Conservation (phyloP, 495 filamentous ascomycete genomes). For the Xylaria cubensis region DNA sequence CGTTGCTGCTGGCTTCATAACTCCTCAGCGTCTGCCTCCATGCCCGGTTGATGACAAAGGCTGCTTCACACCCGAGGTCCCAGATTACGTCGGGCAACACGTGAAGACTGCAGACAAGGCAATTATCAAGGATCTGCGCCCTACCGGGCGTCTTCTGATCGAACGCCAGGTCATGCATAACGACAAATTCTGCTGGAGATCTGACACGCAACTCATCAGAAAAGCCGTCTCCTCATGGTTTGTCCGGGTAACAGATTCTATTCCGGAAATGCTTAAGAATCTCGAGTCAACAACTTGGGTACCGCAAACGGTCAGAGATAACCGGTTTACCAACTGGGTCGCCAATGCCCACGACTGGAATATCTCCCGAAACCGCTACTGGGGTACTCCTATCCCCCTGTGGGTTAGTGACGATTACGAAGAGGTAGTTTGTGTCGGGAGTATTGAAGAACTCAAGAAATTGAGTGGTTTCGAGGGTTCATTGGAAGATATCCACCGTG, state of each 20-base stretch:
- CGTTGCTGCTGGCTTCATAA: slow-evolving; percentile 76
- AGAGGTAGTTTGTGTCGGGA: too few species aligned
- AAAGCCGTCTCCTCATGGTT: slow-evolving; percentile 71
- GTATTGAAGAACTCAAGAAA: too few species aligned
- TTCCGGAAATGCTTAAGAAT: slow-evolving; percentile 87
- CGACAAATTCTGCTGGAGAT: slow-evolving; percentile 94
- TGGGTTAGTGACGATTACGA: slow-evolving; percentile 68
- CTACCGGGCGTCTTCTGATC: slow-evolving; percentile 66
- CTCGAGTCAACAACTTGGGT: slow-evolving; percentile 95
- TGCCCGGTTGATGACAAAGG: slow-evolving; percentile 68
- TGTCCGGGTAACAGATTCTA: slow-evolving; percentile 56
- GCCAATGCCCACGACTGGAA: slow-evolving; percentile 94
- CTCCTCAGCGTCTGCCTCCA: slow-evolving; percentile 77
- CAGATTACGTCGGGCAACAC: slow-evolving; percentile 80
- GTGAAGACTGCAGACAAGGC: slow-evolving; percentile 94
- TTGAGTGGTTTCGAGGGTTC: slow-evolving; percentile 60
- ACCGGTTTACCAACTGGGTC: slow-evolving; percentile 65
- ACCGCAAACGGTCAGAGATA: slow-evolving; percentile 82
- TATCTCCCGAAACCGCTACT: slow-evolving; percentile 90
- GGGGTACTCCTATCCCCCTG: slow-evolving; percentile 91
- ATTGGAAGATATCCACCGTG: slow-evolving; percentile 86
- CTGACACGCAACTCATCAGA: slow-evolving; percentile 95
- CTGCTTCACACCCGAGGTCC: slow-evolving; percentile 75
- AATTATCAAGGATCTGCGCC: slow-evolving; percentile 94
- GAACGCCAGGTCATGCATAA: slow-evolving; percentile 70